phyloP scores from a whole-genome alignment of 495 filamentous ascomycete species.

The Penicillium fimorum region DNA sequence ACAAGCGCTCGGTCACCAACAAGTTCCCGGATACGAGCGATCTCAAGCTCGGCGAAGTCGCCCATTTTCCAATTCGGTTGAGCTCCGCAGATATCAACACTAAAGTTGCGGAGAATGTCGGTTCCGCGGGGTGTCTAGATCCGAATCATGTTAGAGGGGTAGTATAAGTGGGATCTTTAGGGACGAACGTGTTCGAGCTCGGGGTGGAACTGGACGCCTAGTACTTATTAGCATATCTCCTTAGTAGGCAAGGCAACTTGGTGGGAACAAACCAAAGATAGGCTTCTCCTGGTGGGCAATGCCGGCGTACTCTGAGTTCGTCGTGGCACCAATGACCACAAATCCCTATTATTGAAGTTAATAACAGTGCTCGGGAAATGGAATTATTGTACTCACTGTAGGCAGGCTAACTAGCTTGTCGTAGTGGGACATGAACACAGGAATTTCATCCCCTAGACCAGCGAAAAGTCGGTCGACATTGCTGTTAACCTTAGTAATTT shows the following conservation, averaged over 20 bases:
- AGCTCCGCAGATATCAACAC: slow-evolving; percentile 25
- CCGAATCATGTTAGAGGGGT: not conserved
- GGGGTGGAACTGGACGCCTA: slow-evolving; percentile 30
- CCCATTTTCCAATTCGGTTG: slow-evolving; percentile 23
- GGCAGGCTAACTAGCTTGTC: slow-evolving; percentile 32
- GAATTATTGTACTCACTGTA: slow-evolving; percentile 14
- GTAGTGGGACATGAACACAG: slow-evolving; percentile 30
- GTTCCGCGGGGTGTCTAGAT: slow-evolving; percentile 24
- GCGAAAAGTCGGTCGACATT: slow-evolving; percentile 26
- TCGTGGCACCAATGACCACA: slow-evolving; percentile 18
- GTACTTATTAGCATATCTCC: slow-evolving; percentile 10
- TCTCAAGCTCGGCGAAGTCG: slow-evolving; percentile 21
- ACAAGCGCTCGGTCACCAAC: slow-evolving; percentile 20
- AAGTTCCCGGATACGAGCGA: slow-evolving; percentile 25
- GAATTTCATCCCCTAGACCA: slow-evolving; percentile 24
- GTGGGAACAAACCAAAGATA: slow-evolving; percentile 14
- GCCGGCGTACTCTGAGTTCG: not conserved
- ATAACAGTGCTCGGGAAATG: not conserved
- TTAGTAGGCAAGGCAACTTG: not conserved
- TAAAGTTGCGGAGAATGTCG: slow-evolving; percentile 26
- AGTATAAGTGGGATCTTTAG: not conserved
- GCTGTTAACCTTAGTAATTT: slow-evolving; percentile 13
- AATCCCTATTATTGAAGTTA: slow-evolving; percentile 21
- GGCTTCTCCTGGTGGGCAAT: not conserved
- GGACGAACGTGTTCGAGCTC: slow-evolving; percentile 23